Evolutionary conservation across 495 filamentous ascomycete genomes (phyloP).

Genomic region (Friedmanniomyces simplex): DNA sequence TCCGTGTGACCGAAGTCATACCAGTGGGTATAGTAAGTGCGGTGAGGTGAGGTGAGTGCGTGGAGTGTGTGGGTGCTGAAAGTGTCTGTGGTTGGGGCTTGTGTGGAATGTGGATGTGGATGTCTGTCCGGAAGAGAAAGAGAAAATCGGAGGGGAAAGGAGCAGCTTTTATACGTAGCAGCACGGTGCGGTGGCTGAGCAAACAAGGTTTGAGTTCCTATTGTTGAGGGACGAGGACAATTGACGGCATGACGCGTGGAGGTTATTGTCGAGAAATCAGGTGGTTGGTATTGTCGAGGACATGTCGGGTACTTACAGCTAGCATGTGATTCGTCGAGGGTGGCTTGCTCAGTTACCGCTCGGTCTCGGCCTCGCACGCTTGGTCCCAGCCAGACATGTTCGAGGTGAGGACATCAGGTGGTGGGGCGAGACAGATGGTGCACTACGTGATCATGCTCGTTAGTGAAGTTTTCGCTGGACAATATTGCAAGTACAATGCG

Average conservation of each 20-base stretch:
- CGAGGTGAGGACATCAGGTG: neutral
- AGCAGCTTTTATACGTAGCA: neutral
- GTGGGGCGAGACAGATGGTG: conserved; percentile 2
- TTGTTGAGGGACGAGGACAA: conserved; percentile 5
- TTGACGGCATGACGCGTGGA: neutral
- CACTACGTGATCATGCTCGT: neutral
- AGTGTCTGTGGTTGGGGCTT: neutral
- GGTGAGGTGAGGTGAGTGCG: too few relatives aligned
- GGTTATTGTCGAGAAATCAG: neutral
- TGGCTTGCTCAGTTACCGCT: neutral
- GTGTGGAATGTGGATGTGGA: neutral
- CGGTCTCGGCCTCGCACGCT: neutral
- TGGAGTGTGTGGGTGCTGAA: too few relatives aligned
- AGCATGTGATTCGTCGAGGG: neutral
- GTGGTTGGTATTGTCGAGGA: too few relatives aligned
- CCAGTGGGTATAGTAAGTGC: too few relatives aligned
- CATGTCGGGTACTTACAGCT: neutral
- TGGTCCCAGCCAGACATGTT: neutral
- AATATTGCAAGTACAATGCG: too few relatives aligned
- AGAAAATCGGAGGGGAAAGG: neutral
- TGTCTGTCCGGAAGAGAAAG: neutral
- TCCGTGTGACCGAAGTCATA: neutral
- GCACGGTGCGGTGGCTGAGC: neutral
- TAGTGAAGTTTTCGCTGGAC: too few relatives aligned
- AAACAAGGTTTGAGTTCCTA: neutral